Base-by-base conservation (phyloP, 2,329 filamentous ascomycete species). In the Davidsoniella neocaledoniae region DNA sequence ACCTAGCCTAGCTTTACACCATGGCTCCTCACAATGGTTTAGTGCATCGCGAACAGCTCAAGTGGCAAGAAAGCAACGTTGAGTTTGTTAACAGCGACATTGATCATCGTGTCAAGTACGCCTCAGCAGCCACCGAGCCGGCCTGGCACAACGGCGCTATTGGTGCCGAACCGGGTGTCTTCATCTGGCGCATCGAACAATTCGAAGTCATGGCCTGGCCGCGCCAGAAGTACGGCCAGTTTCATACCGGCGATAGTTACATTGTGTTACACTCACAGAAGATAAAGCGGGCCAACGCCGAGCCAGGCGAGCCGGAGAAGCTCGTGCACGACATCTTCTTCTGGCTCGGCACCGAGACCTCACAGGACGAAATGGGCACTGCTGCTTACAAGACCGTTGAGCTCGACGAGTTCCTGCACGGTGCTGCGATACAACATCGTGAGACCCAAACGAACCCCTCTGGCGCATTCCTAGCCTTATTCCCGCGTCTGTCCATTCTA, bases 331-430 rank as follows among this genome's bases (percentile, higher is more conserved):
- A 82, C 46, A 72, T 83, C 57, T 83, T 79, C 67, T 83, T 83
- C 65, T 83, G 78, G 79, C 69, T 83, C 1, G 79, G 79, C 4
- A 67, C 62, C 47, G 73, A 80, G 58, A 83, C 78, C 0, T 72
- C 74, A 2, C 77, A 81, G 63, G 79, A 83, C 55, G 79, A 83
- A 63, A 77, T 78, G 2, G 79, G 79, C 14, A 77, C 74, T 0
- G 79, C 79, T 0, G 79, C 79, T 2, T 81, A 83, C 64, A 83
- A 83, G 66, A 80, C 79, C 0, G 77, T 81, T 21, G 79, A 83
- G 61, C 66, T 83, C 14, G 79, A 83, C 56, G 78, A 82, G 61
- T 81, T 79, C 57, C 61, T 83, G 46, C 64, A 69, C 39, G 78
- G 79, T 2, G 64, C 68, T 0, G 79, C 79, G 1, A 75, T 69